Base-by-base conservation (phyloP, 2,329 filamentous ascomycete species). In the Cladophialophora exuberans region DNA sequence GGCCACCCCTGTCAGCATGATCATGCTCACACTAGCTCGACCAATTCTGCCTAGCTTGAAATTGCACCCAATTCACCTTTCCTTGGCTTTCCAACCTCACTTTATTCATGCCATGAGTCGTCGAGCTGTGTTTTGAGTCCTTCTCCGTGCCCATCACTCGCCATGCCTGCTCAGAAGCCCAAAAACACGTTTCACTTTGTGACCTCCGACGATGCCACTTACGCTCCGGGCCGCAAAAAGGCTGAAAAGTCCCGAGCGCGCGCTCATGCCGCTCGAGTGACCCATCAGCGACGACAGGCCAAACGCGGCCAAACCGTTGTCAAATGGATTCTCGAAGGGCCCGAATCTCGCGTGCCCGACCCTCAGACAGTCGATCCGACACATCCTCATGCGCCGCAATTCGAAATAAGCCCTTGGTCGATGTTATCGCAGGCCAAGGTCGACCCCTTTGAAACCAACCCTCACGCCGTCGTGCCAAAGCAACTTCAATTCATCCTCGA, bases 361-460 rank as follows among this genome's bases (percentile, higher is more conserved):
- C 43, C 38, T 33, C 33, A 46, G 23, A 15, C 31, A n/a, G 23
- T 17, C 20, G 33, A 26, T 6, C 43, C 31, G 22, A 45, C 30
- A 38, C 35, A 10, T 15, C 35, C 35, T 33, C 7, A 13, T 10
- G 28, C 20, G 20, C 10, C 44, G 20, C n/a, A 42, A 18, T 26
- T 36, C 45, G 35, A 35, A 11, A 43, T 49, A 25, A 56, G 48
- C 22, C 54, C 54, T 6, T 15, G 30, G n/a, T 56, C 54, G 18
- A 30, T 33, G 11, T 28, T 56, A 13, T 31, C 39, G 7, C 54
- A 56, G 11, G 26, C 43, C 47, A 56, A 52, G 42, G 42, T 45
- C 17, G 54, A 56, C 31, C 54, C 54, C 6, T 56, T 56, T 30
- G 36, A 26, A 17, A 45, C 54, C 17, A 46, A 56, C 28, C 54